A percentile compares a stretch with the other conserved stretches of the same genome.
These are phyloP conservation scores for Ilyonectria destructans DNA, from an alignment of 2,329 filamentous ascomycete species.

Conservation along the genomic window DNA sequence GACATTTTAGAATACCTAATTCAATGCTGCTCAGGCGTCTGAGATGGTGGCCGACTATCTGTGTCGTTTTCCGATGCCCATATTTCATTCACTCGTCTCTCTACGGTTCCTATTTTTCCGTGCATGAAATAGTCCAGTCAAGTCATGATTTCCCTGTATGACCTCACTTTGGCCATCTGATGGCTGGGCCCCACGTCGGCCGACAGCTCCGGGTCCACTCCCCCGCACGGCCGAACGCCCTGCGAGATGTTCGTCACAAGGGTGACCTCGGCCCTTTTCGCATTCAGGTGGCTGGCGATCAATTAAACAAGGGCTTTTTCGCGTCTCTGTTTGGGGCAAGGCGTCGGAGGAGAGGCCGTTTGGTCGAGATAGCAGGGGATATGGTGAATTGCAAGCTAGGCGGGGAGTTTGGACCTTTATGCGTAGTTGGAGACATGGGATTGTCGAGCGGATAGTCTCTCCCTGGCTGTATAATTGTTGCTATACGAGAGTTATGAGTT, in stretches of 20 bases:
- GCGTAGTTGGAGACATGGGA: no score
- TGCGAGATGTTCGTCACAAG: neutral
- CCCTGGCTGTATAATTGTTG: no score
- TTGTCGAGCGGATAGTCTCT: no score
- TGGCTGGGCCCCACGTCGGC: constrained; percentile 20
- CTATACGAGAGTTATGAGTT: no score
- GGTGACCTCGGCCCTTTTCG: neutral
- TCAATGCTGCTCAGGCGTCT: constrained; percentile 28
- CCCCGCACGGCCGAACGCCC: constrained; percentile 14
- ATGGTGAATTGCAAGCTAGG: no score
- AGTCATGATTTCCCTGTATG: neutral
- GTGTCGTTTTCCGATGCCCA: neutral
- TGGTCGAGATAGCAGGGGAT: neutral
- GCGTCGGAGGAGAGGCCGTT: neutral
- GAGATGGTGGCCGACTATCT: neutral
- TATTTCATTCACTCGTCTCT: neutral
- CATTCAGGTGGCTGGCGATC: neutral
- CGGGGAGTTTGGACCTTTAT: no score
- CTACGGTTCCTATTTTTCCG: neutral
- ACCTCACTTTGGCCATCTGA: neutral
- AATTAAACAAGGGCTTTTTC: neutral
- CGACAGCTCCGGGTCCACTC: constrained; percentile 13
- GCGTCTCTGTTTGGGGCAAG: neutral
- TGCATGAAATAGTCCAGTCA: neutral
- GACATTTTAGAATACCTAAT: constrained; percentile 29